Conservation (phyloP, 192 early-diverging fungal species). For the Chytriomyces sp. region DNA sequence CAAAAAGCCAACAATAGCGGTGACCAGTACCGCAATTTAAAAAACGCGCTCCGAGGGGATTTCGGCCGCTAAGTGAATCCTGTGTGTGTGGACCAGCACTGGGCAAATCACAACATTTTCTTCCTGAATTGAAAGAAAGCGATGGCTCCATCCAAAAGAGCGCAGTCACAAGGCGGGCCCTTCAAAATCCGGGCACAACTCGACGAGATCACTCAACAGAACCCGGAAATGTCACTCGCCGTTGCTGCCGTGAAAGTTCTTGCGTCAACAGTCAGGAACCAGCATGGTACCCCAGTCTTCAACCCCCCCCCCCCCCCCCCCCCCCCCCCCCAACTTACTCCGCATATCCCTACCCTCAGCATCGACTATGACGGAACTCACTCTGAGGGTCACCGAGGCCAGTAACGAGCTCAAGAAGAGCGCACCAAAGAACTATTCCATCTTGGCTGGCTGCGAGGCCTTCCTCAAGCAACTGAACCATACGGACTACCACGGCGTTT, state of each 20-base stretch:
- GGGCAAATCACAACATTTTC: too few species aligned
- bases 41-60: too few species aligned
- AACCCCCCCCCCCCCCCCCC: too few species aligned
- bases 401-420: slow-evolving; percentile 67
- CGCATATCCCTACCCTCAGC: too few species aligned
- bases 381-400: slow-evolving; percentile 72
- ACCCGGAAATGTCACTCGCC: slow-evolving; percentile 26
- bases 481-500: slow-evolving; percentile 21
- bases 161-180: background rate
- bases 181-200: slow-evolving; percentile 15
- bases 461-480: slow-evolving; percentile 68
- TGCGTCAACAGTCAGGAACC: background rate
- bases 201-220: slow-evolving; percentile 15
- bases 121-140: too few species aligned
- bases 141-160: too few species aligned
- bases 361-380: slow-evolving; percentile 83
- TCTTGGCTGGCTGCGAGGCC: slow-evolving; percentile 75
- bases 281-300: too few species aligned
- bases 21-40: too few species aligned
- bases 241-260: slow-evolving; percentile 36
- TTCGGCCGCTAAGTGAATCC: too few species aligned
- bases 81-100: too few species aligned
- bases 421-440: slow-evolving; percentile 75
- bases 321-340: too few species aligned
- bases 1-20: too few species aligned